These are phyloP conservation scores for Lentinula boryana DNA, from an alignment of 768 basidiomycete species.

Conservation along the genomic window DNA sequence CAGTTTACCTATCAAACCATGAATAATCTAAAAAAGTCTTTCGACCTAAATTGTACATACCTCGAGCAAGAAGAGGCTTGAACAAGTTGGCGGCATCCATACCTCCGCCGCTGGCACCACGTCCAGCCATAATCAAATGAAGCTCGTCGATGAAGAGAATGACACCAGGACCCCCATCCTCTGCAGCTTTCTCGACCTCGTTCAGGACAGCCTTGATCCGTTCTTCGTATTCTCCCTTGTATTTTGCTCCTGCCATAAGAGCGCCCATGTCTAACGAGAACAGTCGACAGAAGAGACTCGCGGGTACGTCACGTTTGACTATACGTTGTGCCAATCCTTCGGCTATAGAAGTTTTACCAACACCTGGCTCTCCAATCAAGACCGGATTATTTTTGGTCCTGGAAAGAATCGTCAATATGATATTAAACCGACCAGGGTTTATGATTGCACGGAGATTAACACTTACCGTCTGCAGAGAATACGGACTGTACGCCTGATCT, in stretches of 20 bases:
- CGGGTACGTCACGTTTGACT: constrained; percentile 87
- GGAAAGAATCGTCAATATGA: not conserved
- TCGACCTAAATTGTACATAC: constrained; percentile 26
- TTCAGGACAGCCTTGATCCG: constrained; percentile 88
- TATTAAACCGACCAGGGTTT: too few relatives aligned
- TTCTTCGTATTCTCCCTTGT: constrained; percentile 96
- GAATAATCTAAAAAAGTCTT: not conserved
- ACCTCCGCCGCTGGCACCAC: constrained; percentile 75
- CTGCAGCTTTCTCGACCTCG: constrained; percentile 86
- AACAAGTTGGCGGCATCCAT: constrained; percentile 94
- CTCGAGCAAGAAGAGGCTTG: constrained; percentile 88
- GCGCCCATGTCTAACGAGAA: constrained; percentile 94
- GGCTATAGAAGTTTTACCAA: constrained; percentile 89
- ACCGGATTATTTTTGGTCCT: constrained; percentile 98
- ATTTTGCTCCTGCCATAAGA: constrained; percentile 88
- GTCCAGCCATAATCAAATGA: constrained; percentile 90
- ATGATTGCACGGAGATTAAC: not conserved
- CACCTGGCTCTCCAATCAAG: constrained; percentile 90
- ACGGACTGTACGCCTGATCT: constrained; percentile 80
- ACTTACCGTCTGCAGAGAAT: constrained; percentile 71
- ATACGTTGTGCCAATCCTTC: constrained; percentile 97
- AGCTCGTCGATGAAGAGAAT: constrained; percentile 95
- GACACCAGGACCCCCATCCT: constrained; percentile 68
- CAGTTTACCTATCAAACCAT: constrained; percentile 18
- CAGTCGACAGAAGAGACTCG: constrained; percentile 63